Percentiles rank a stretch among this genome's conserved stretches.
These are phyloP conservation scores for Tulasnella sp. DNA, from an alignment of 768 basidiomycete genomes.

Conservation along the genomic window DNA sequence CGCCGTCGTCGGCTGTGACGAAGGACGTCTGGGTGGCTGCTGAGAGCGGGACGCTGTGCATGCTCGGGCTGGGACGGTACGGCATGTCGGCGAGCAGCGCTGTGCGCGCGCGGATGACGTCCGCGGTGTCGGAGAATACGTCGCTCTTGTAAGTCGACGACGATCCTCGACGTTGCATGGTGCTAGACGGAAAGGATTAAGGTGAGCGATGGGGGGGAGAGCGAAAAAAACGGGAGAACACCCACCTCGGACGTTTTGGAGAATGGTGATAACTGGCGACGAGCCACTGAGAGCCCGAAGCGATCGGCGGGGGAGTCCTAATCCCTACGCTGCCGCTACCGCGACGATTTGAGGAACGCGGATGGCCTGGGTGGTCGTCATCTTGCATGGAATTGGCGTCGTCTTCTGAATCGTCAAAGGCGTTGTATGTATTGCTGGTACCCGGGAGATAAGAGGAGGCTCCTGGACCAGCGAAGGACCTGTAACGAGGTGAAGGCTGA, in stretches of 20 bases:
- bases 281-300: neutral
- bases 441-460: constrained; percentile 1
- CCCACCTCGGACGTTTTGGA: neutral
- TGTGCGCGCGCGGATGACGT: constrained; percentile 7
- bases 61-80: neutral
- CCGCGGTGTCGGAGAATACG: constrained; percentile 2
- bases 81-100: constrained; percentile 10
- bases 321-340: neutral
- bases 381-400: neutral
- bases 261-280: neutral
- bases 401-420: constrained; percentile 1
- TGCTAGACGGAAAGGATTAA: neutral
- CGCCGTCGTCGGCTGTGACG: neutral
- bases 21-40: neutral
- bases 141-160: neutral
- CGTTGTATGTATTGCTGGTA: neutral
- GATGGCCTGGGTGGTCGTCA: neutral
- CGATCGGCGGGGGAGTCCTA: neutral
- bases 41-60: neutral
- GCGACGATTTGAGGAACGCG: neutral
- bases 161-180: neutral
- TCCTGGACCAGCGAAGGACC: neutral
- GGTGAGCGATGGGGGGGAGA: neutral
- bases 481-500: neutral
- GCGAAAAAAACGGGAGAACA: neutral